Evolutionary conservation across 495 filamentous ascomycete genomes (phyloP).

Genomic region (Collariella sp.): DNA sequence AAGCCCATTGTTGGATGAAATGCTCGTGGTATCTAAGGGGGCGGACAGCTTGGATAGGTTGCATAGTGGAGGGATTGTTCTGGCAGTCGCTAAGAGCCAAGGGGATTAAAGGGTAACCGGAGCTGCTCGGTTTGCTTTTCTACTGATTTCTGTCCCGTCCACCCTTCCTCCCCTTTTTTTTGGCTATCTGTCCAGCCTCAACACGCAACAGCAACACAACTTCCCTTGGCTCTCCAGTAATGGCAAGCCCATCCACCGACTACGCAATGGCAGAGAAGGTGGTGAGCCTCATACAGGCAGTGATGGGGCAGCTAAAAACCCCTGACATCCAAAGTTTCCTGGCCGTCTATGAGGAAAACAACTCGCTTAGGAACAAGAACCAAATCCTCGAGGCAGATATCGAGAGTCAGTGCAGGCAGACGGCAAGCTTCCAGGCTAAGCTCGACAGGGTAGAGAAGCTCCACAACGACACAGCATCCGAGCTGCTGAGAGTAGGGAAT

Average conservation of each 20-base stretch:
- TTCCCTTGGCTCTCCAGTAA: too few relatives aligned
- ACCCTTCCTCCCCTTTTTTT: too few relatives aligned
- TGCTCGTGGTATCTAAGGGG: neutral
- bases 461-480: neutral
- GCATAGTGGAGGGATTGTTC: neutral
- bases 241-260: neutral
- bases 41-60: neutral
- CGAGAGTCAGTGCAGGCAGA: neutral
- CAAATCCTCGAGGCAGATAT: neutral
- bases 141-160: too few relatives aligned
- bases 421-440: neutral
- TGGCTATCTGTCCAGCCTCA: too few relatives aligned
- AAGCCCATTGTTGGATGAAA: conserved; percentile 1
- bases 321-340: neutral
- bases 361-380: neutral
- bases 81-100: too few relatives aligned
- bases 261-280: neutral
- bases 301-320: neutral
- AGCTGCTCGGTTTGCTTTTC: too few relatives aligned
- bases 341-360: neutral
- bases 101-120: too few relatives aligned
- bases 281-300: neutral
- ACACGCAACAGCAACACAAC: too few relatives aligned
- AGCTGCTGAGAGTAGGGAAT: too few relatives aligned
- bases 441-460: neutral